A percentile compares a stretch with the other conserved stretches of the same genome.
Evolutionary conservation across 306 rosid species (phyloP).

Genomic region (Erythrophleum fordii): DNA sequence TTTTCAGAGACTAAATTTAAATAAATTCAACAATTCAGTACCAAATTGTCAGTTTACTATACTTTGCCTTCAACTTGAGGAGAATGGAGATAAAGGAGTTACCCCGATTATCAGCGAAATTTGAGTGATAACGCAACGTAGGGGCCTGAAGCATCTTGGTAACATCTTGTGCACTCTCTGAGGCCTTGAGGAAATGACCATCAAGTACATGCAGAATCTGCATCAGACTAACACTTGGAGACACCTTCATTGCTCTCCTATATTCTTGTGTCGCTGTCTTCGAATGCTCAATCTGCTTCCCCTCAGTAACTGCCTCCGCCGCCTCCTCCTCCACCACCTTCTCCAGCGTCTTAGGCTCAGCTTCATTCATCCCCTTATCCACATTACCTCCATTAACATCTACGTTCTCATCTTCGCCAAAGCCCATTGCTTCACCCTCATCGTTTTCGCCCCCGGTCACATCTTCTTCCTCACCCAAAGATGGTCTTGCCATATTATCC

Average conservation of each 20-base stretch:
- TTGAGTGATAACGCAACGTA: slow-evolving; percentile 84
- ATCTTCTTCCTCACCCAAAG: slow-evolving; percentile 50
- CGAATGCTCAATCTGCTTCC: slow-evolving; percentile 61
- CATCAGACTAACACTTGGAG: slow-evolving; percentile 54
- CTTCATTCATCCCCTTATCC: slow-evolving; percentile 36
- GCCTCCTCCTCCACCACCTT: slow-evolving; percentile 48
- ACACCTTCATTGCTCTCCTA: slow-evolving; percentile 50
- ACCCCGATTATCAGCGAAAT: slow-evolving; percentile 86
- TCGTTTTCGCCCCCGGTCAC: slow-evolving; percentile 39
- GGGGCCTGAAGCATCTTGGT: slow-evolving; percentile 83
- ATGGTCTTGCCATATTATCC: slow-evolving; percentile 61
- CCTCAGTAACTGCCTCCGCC: slow-evolving; percentile 37
- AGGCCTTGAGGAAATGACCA: slow-evolving; percentile 71
- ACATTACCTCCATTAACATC: not conserved
- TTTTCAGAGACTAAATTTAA: no score
- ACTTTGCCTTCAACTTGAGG: not conserved
- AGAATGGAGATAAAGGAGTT: slow-evolving; percentile 7
- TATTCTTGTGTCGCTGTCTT: slow-evolving; percentile 68
- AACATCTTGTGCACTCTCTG: slow-evolving; percentile 76
- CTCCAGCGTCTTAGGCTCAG: slow-evolving; percentile 78
- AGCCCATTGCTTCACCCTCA: slow-evolving; percentile 33
- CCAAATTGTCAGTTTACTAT: not conserved
- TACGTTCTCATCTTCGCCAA: slow-evolving; percentile 32
- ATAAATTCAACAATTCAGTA: not conserved
- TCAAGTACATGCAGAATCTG: slow-evolving; percentile 62